Percentiles rank a stretch among this genome's conserved stretches.
Evolutionary conservation across 768 basidiomycete species (phyloP).

Genomic region (Psilocybe subaeruginosa): DNA sequence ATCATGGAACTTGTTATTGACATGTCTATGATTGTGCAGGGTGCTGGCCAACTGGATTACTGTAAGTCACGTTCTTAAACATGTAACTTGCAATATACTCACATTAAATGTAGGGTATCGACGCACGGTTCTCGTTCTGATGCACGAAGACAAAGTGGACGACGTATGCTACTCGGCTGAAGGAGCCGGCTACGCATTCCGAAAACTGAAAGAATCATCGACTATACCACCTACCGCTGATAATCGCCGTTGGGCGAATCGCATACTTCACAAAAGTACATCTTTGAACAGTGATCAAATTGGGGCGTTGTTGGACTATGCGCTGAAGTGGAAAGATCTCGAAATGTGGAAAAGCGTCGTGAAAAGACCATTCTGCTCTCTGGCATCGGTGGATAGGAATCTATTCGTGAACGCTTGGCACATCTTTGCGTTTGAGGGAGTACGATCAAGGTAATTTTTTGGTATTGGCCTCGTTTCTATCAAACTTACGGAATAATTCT

Average conservation of each 20-base stretch:
- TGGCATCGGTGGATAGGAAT: neutral
- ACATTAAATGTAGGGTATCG: conserved; percentile 14
- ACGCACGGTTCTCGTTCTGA: conserved; percentile 34
- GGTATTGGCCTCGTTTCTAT: too few species aligned
- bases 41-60: conserved; percentile 27
- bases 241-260: conserved; percentile 12
- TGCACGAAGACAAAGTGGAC: conserved; percentile 24
- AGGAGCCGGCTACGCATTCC: conserved; percentile 23
- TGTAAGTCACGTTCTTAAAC: conserved; percentile 22
- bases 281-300: conserved; percentile 15
- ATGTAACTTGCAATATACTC: conserved; percentile 21
- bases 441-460: conserved; percentile 22
- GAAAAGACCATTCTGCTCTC: neutral
- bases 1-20: conserved; percentile 21
- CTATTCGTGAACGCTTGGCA: conserved; percentile 4
- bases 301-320: conserved; percentile 20
- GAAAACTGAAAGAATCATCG: conserved; percentile 18
- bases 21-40: too few species aligned
- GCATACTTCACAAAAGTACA: conserved; percentile 17
- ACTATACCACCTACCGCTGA: conserved; percentile 17
- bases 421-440: conserved; percentile 25
- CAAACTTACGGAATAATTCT: neutral
- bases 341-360: conserved; percentile 30
- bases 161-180: conserved; percentile 19
- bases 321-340: conserved; percentile 30